These are phyloP conservation scores for Sphaerobolus stellatus DNA, from an alignment of 1,284 basidiomycete species.

Conservation along the genomic window DNA sequence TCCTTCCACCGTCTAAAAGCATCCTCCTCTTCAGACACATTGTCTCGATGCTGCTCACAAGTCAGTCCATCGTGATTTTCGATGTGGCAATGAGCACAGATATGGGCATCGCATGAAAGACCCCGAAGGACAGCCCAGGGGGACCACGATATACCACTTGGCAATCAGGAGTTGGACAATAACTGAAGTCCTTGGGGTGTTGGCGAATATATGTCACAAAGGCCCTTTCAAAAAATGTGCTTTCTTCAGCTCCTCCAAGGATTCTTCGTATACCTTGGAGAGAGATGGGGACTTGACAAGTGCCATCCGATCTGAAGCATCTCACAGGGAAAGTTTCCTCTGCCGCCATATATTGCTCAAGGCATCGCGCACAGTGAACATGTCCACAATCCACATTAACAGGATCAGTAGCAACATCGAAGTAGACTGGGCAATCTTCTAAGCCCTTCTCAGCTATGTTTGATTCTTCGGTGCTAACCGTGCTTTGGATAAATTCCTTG, in stretches of 20 bases:
- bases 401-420: constrained; percentile 36
- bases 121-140: constrained; percentile 29
- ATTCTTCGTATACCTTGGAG: constrained; percentile 39
- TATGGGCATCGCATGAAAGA: constrained; percentile 23
- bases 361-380: constrained; percentile 49
- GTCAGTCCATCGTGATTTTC: constrained; percentile 32
- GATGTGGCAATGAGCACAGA: constrained; percentile 32
- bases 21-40: constrained; percentile 20
- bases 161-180: constrained; percentile 42
- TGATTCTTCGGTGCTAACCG: not conserved
- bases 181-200: constrained; percentile 40
- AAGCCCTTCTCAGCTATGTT: constrained; percentile 7
- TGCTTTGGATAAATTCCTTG: constrained; percentile 3
- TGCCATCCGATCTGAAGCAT: constrained; percentile 28
- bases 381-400: constrained; percentile 47
- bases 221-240: constrained; percentile 36
- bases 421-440: constrained; percentile 42
- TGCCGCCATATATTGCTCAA: constrained; percentile 42
- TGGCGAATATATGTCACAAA: constrained; percentile 43
- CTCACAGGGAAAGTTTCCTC: constrained; percentile 27
- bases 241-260: constrained; percentile 39
- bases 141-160: constrained; percentile 26
- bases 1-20: constrained; percentile 29
- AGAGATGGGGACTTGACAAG: constrained; percentile 36
- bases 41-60: constrained; percentile 26